Base-by-base conservation (phyloP, 2,329 filamentous ascomycete species). In the Paecilomyces sp. region DNA sequence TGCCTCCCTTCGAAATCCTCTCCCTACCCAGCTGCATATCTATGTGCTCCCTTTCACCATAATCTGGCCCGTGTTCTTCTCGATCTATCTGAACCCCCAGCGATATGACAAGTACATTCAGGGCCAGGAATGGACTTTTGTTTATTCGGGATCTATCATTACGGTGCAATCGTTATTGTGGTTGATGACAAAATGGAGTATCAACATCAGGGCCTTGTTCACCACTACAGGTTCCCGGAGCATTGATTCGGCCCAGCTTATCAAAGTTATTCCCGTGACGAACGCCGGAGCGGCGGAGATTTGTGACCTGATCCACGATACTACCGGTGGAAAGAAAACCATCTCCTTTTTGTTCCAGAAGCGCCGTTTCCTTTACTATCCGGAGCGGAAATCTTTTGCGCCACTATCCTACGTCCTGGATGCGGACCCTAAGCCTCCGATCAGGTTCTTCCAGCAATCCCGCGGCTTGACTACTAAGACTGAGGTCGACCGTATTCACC, bases 121-220 rank as follows among this genome's bases (percentile, higher is more conserved):
- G 68, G 92, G 89, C n/a, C 87, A 89, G 67, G 94, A 99, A 82
- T 99, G 94, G 93, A 97, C 95, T 0, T 96, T 96, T 73, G 91
- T 99, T 63, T 99, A 91, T 87, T 85, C 89, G 65, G 93, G 90
- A 69, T 83, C 86, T 66, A 97, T 99, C 72, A 82, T 95, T 74
- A 96, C 92, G 11, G 71, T 89, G 59, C 95, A 99, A 80, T 87
- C 90, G 64, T 83, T 99, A 64, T 79, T 92, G 67, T 99, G 94
- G 93, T 83, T 99, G 63, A 93, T 90, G 79, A 99, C 94, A 54
- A 91, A 97, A 79, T 99, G 94, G 94, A 97, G 91, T 72, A 91
- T 99, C 73, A 88, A 92, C 72, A 80, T 97, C 64, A 85, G 87
- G 70, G 89, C 88, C 24, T 77, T 87, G 62, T 96, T 97, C 76